Conservation (phyloP, 768 basidiomycete genomes). For the Suillus ampliporus region DNA sequence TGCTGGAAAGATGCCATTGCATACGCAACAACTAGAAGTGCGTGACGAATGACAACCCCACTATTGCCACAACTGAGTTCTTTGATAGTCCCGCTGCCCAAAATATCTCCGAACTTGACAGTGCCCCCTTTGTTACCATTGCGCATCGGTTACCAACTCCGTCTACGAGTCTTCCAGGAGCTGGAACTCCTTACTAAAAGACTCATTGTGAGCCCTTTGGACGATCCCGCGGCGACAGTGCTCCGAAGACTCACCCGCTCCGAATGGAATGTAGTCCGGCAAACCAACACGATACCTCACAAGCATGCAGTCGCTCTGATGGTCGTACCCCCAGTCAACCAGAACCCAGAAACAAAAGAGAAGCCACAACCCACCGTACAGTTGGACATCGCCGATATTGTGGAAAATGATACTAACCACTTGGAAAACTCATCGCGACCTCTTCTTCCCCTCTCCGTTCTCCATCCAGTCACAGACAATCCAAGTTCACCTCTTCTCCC, state of each 20-base stretch:
- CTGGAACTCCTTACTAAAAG: conserved; percentile 60
- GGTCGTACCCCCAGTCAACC: conserved; percentile 69
- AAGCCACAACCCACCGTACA: conserved; percentile 46
- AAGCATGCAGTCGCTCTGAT: conserved; percentile 68
- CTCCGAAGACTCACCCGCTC: conserved; percentile 67
- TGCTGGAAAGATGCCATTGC: conserved; percentile 61
- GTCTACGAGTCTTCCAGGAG: conserved; percentile 78
- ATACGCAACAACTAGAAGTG: conserved; percentile 34
- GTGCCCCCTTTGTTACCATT: conserved; percentile 52
- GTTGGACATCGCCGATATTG: background rate
- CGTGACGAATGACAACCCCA: conserved; percentile 38
- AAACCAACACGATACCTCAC: conserved; percentile 53
- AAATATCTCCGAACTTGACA: conserved; percentile 34
- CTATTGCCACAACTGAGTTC: conserved; percentile 14
- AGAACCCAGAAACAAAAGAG: conserved; percentile 50
- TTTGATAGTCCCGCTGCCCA: conserved; percentile 26
- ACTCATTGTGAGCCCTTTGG: conserved; percentile 36
- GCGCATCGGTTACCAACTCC: conserved; percentile 70
- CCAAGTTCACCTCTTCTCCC: conserved; percentile 34
- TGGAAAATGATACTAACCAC: background rate
- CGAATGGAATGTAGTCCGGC: conserved; percentile 59
- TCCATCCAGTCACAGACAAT: conserved; percentile 19
- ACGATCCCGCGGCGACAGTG: conserved; percentile 41
- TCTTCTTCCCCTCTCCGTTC: conserved; percentile 35
- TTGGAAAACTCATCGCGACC: background rate